Conservation (phyloP, 495 filamentous ascomycete genomes). For the Lasiosphaeria ovina region DNA sequence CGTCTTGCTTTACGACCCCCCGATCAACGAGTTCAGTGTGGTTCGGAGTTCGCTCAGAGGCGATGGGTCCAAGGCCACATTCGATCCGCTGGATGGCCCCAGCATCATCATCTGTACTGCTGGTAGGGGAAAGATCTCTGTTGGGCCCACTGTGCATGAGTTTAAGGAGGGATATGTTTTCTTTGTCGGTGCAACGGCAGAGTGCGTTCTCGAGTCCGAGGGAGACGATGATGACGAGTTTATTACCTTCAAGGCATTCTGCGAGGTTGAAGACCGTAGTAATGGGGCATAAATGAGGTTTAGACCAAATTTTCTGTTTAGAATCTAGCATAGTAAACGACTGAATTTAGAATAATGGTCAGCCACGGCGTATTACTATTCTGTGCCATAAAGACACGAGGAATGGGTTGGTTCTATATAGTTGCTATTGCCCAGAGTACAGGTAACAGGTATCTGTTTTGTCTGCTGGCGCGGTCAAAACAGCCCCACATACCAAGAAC, state of each 20-base stretch:
- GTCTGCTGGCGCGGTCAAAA: too few species aligned
- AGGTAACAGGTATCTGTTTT: too few species aligned
- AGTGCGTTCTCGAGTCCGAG: conserved; percentile 71
- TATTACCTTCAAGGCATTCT: conserved; percentile 93
- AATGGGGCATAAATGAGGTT: conserved; percentile 23
- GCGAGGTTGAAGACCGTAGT: conserved; percentile 61
- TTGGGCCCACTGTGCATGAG: conserved; percentile 69
- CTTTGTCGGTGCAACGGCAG: conserved; percentile 90
- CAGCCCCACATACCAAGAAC: too few species aligned
- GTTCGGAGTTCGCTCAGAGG: conserved; percentile 73
- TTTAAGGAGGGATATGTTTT: conserved; percentile 74
- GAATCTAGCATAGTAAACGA: background rate
- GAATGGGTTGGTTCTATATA: too few species aligned
- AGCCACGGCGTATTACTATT: too few species aligned
- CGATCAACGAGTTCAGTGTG: conserved; percentile 95
- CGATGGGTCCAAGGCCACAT: conserved; percentile 73
- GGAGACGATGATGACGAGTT: conserved; percentile 57
- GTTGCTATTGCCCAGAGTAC: too few species aligned
- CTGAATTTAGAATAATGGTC: too few species aligned
- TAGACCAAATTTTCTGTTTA: background rate
- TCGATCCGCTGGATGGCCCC: conserved; percentile 82
- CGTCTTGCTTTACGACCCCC: conserved; percentile 80
- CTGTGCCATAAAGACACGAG: too few species aligned
- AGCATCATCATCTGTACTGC: conserved; percentile 88
- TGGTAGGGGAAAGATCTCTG: conserved; percentile 77